These are phyloP conservation scores for Cutaneotrichosporon spelunceum DNA, from an alignment of 1,284 basidiomycete genomes.

Conservation along the genomic window DNA sequence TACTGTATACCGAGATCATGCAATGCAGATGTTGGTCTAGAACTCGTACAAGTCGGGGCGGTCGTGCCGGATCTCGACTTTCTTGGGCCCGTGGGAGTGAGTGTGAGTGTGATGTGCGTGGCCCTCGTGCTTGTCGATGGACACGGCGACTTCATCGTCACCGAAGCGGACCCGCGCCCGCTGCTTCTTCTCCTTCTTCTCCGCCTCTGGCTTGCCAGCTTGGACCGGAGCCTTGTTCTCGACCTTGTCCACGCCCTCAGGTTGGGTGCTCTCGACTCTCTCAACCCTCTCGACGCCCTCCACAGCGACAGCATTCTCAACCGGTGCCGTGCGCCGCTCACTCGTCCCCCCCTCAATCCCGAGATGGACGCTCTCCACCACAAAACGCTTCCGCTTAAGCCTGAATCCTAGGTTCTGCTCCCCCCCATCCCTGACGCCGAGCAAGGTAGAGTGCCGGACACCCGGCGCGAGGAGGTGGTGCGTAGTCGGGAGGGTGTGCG, in stretches of 20 bases:
- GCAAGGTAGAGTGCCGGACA: conserved; percentile 69
- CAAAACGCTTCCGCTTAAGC: conserved; percentile 77
- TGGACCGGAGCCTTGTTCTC: background rate
- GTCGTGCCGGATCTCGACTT: conserved; percentile 45
- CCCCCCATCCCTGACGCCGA: conserved; percentile 59
- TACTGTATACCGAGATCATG: background rate
- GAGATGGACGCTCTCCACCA: conserved; percentile 89
- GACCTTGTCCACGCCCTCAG: background rate
- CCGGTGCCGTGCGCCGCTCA: conserved; percentile 66
- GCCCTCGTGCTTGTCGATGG: background rate
- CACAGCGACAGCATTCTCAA: conserved; percentile 5
- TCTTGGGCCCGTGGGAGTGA: conserved; percentile 7
- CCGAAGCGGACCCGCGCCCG: conserved; percentile 44
- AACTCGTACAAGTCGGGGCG: conserved; percentile 55
- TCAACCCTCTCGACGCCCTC: background rate
- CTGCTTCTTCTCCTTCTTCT: conserved; percentile 32
- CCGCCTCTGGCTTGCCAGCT: background rate
- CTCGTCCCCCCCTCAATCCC: conserved; percentile 87
- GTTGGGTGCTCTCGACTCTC: conserved; percentile 4
- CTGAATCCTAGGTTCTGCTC: conserved; percentile 95
- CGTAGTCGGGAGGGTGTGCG: conserved; percentile 68
- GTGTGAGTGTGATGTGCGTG: conserved; percentile 16
- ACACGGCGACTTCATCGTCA: conserved; percentile 15
- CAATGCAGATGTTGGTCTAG: conserved; percentile 23
- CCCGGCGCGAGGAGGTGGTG: conserved; percentile 68